Conservation (phyloP, 768 basidiomycete species). For the Mycena rebaudengoi region DNA sequence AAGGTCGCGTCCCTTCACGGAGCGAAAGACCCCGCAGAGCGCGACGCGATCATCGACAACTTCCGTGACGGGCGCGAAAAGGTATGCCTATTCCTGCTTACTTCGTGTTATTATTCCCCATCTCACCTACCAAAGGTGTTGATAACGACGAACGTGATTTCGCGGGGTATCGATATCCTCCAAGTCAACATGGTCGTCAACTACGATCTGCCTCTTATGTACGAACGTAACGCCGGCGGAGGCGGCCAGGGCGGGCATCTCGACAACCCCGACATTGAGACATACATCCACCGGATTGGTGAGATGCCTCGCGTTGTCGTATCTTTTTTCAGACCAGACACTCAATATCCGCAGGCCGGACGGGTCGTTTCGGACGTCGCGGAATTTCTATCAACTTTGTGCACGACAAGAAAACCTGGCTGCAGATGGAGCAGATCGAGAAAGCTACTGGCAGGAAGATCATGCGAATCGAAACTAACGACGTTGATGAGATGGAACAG, state of each 20-base stretch:
- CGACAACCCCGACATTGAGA: constrained; percentile 87
- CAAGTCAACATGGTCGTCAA: constrained; percentile 99
- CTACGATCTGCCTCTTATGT: constrained; percentile 92
- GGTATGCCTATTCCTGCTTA: constrained; percentile 51
- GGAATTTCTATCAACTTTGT: constrained; percentile 99
- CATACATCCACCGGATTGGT: constrained; percentile 98
- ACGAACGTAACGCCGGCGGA: constrained; percentile 62
- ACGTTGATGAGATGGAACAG: constrained; percentile 94
- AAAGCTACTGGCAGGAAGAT: constrained; percentile 80
- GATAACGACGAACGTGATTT: constrained; percentile 99
- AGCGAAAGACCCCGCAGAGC: constrained; percentile 88
- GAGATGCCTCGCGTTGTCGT: constrained; percentile 35
- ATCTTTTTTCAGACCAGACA: neutral
- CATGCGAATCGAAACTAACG: constrained; percentile 85
- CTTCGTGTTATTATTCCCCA: neutral
- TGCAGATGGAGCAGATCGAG: constrained; percentile 92
- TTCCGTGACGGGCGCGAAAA: constrained; percentile 98
- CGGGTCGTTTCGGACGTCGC: constrained; percentile 96
- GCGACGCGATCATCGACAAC: constrained; percentile 91
- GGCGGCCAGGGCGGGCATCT: constrained; percentile 43
- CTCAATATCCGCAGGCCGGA: constrained; percentile 71
- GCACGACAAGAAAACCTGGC: constrained; percentile 87
- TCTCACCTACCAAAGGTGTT: constrained; percentile 53
- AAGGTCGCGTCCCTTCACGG: constrained; percentile 97
- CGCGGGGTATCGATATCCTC: constrained; percentile 96